Evolutionary conservation across 768 basidiomycete genomes (phyloP), one percentile per base, ranked within the genome.

Genomic region (Kwoniella europaea): DNA sequence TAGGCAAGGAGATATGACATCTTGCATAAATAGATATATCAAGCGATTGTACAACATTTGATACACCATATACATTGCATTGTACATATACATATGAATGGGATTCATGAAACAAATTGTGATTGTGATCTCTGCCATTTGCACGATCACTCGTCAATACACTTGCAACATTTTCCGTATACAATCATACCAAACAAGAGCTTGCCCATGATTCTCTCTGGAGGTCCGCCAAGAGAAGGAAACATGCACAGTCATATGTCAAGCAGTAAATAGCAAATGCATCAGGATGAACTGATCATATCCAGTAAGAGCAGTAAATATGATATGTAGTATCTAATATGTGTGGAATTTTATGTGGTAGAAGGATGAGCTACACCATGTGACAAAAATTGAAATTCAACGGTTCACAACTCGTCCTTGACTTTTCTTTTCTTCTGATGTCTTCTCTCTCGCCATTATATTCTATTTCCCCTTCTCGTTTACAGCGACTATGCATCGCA

Each of bases 271-370:
- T 58, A 27, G 15, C 46, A 50, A 50, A 65, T 68, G 59, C 58
- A 68, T 68, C 67, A 68, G 67, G 67, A 68, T 68, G 67, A 68
- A 55, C 67, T 68, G 67, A 68, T 22, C 24, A 54, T n/a, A 41
- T 18, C 16, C 43, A 52, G 27, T 59, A 46, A 52, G 12, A 41
- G 29, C 16, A 15, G n/a, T 44, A 50, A 35, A 41, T 65, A 67
- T 50, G 24, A 10, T 63, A 29, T 50, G 46, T 63, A 29, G 18
- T 65, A 67, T 50, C 15, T 13, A 52, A 29, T 50, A 20, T 53
- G 16, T 63, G 44, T 50, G 9, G 44, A 18, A 7, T 42, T n/a
- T 12, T 67, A 35, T 59, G n/a, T 56, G 56, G 65, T 44, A 42
- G n/a, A 22, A 63, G 61, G 61, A 69, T 69, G 59, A 69, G 35